Base-by-base conservation (phyloP, 2,329 filamentous ascomycete genomes). In the Ophiosphaerella herpotricha region DNA sequence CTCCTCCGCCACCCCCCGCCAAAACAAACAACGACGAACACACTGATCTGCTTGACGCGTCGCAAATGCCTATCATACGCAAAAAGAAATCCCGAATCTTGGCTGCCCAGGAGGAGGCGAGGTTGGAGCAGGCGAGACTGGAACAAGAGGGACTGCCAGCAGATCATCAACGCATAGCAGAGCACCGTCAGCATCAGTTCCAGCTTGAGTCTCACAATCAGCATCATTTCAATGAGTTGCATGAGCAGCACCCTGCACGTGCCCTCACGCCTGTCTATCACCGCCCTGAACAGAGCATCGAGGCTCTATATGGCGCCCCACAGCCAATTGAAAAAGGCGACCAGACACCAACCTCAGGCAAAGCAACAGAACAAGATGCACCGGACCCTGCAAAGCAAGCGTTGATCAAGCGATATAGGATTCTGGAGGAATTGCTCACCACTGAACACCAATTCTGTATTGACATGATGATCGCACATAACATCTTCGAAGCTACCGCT, bases 391-490 rank as follows among this genome's bases (percentile, higher is more conserved):
- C 57, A 5, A 61, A 57, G 23, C 54, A 63, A 46, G 51, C 56
- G n/a, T 78, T 97, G 7, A 84, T 84, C 42, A 89, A 93, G 68
- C 88, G 94, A 16, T 85, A 88, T 46, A 85, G 95, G 69, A 85
- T 95, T 40, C 88, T 97, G 64, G 92, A 93, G 67, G 94, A 99
- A 73, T 79, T 99, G 33, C 83, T 97, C 39, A 91, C 97, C 65
- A 99, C 94, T 0, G 94, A 99, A 70, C 86, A 91, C 40, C 86
- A 88, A 5, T 97, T 96, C 73, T 86, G 95, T 48, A 85, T 91
- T 57, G 94, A 99, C 71, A 93, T 99, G 90, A 96, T 92, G 70
- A 93, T 99, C 45, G 88, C 96, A 2, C 91, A 96, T 66, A 92
- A 97, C 67, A 97, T 99, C 46, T 99, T 97, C 80, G 96, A 95